Evolutionary conservation across 2,329 filamentous ascomycete genomes (phyloP).

Genomic region (Pseudogymnoascus destructans): DNA sequence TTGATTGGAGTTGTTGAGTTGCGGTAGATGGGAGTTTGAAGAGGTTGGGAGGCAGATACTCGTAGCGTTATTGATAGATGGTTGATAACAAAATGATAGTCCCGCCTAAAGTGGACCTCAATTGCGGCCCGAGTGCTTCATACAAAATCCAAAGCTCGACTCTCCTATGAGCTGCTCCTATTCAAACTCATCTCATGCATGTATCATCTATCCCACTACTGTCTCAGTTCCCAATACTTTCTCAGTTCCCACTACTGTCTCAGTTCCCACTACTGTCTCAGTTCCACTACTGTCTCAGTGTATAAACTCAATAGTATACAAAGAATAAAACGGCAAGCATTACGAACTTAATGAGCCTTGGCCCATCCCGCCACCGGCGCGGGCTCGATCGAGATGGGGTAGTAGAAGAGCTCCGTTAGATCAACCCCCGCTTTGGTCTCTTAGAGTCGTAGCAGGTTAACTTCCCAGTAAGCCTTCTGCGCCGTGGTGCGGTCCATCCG

Average conservation of each 20-base stretch:
- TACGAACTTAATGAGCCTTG: not conserved
- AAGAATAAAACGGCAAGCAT: not conserved
- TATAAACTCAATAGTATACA: not conserved
- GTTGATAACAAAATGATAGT: conserved; percentile 2
- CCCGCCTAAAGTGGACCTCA: not conserved
- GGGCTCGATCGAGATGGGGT: not conserved
- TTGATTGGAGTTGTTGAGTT: not conserved
- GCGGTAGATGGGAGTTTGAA: not conserved
- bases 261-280: too few relatives aligned
- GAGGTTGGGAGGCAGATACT: not conserved
- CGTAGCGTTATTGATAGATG: not conserved
- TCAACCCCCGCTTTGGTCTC: not conserved
- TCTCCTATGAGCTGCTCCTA: not conserved
- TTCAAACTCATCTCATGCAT: not conserved
- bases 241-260: too few relatives aligned
- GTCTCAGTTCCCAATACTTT: too few relatives aligned
- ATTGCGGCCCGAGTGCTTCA: not conserved
- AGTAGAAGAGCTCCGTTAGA: not conserved
- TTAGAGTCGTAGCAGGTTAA: not conserved
- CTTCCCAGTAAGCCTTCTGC: not conserved
- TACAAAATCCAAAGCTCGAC: not conserved
- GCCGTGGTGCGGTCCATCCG: not conserved
- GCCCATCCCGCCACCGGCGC: not conserved
- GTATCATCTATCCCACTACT: not conserved
- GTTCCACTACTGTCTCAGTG: not conserved